Evolutionary conservation across 2,329 filamentous ascomycete species (phyloP), one percentile per base, ranked within the genome.

Genomic region (Lachnellula hyalina): DNA sequence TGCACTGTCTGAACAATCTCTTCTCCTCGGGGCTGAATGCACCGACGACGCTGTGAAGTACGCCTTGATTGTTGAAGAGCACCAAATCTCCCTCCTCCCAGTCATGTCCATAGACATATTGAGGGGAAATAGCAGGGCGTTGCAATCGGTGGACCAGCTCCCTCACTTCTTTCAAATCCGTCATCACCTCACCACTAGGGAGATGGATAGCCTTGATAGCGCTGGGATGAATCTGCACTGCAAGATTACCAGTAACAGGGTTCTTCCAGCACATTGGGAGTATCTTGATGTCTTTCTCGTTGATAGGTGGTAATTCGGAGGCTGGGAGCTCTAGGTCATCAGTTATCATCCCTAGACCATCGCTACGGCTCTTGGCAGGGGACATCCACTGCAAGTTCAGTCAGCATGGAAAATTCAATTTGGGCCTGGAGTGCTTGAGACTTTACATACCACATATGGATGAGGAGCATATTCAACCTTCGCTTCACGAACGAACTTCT

Each of bases 201-300:
- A 86, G 73, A 61, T 90, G 86, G 59, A 92, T 79, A 64, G 81
- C 84, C 48, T 85, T 80, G 46, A 90, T 77, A 0, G 87, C 87
- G 7, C 82, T 85, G 0, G 89, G 88, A 62, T 92, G 88, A 40
- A 91, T 77, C 69, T 91, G 87, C 21, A 92, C 73, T 1, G 88
- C 85, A 7, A 90, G 73, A 11, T 78, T 76, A 7, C 84, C 85
- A 0, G 85, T 90, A 2, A 84, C 76, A 0, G 87, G 87, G 67
- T 91, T 92, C 63, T 81, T 81, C 87, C 87, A 93, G 70, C 80
- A 83, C 82, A 92, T 86, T 23, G 88, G 87, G 40, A 90, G 75
- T 57, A 86, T 74, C 72, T 89, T 84, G 66, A 91, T 83, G 68
- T 89, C 86, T 28, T 75, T 72, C 47, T 79, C 68, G 17, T 89